phyloP scores from a whole-genome alignment of 2,329 filamentous ascomycete species.

The Talaromyces pinophilus region DNA sequence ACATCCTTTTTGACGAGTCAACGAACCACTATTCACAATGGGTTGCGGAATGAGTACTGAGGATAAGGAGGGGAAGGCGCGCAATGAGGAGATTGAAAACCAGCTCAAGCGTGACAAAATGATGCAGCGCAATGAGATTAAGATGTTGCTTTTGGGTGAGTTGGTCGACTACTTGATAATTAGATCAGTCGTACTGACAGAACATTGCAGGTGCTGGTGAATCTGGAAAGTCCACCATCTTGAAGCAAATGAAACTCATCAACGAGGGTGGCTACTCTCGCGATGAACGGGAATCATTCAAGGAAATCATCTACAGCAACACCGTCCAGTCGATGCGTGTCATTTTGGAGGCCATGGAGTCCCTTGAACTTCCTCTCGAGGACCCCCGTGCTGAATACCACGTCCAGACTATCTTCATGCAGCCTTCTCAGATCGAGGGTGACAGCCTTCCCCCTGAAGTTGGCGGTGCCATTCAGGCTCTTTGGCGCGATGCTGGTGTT shows the following conservation, averaged over 20 bases:
- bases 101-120: slow-evolving; percentile 98
- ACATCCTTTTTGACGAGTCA: slow-evolving; percentile 19
- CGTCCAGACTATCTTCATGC: slow-evolving; percentile 98
- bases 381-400: slow-evolving; percentile 94
- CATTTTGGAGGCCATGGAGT: slow-evolving; percentile 69
- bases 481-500: slow-evolving; percentile 91
- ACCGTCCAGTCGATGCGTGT: slow-evolving; percentile 71
- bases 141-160: slow-evolving; percentile 97
- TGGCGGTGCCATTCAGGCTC: slow-evolving; percentile 83
- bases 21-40: slow-evolving; percentile 67
- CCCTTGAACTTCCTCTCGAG: slow-evolving; percentile 76
- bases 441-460: slow-evolving; percentile 93
- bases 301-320: slow-evolving; percentile 72
- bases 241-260: slow-evolving; percentile 99
- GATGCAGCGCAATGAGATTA: slow-evolving; percentile 99
- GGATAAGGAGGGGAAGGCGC: slow-evolving; percentile 99
- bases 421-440: slow-evolving; percentile 93
- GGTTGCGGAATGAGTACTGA: slow-evolving; percentile 99
- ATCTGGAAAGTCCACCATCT: slow-evolving; percentile 90
- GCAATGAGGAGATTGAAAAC: slow-evolving; percentile 99
- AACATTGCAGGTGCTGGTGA: slow-evolving; percentile 79
- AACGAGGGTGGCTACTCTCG: slow-evolving; percentile 98
- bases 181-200: background rate
- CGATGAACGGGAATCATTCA: slow-evolving; percentile 73
- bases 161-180: no score